These are phyloP conservation scores for Rubroboletus satanas DNA, from an alignment of 768 basidiomycete species.

Conservation along the genomic window DNA sequence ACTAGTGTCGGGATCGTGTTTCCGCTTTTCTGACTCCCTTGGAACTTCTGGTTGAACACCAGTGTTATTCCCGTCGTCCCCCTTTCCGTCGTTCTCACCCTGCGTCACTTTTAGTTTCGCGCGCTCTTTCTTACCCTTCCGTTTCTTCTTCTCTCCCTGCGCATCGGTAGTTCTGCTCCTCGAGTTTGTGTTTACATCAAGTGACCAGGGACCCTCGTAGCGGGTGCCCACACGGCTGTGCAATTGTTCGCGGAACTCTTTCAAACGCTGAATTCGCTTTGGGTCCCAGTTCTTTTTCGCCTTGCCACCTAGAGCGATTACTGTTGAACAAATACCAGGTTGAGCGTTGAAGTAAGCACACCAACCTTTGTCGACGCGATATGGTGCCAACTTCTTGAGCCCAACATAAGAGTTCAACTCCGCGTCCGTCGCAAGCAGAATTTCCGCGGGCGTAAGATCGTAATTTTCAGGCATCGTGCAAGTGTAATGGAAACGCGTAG, in stretches of 20 bases:
- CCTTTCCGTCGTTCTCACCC: slow-evolving; percentile 10
- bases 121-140: slow-evolving; percentile 70
- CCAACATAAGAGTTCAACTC: slow-evolving; percentile 92
- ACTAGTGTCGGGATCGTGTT: slow-evolving; percentile 11
- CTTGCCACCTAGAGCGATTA: slow-evolving; percentile 15
- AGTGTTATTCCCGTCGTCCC: not conserved
- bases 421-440: slow-evolving; percentile 85
- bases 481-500: slow-evolving; percentile 93
- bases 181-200: not conserved
- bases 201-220: slow-evolving; percentile 20
- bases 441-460: slow-evolving; percentile 77
- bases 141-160: slow-evolving; percentile 46
- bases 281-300: slow-evolving; percentile 52
- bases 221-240: slow-evolving; percentile 35
- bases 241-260: slow-evolving; percentile 68
- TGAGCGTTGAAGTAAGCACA: slow-evolving; percentile 2
- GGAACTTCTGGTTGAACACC: not conserved
- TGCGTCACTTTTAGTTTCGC: slow-evolving; percentile 43
- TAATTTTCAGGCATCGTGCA: slow-evolving; percentile 58
- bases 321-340: not conserved
- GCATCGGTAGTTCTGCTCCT: slow-evolving; percentile 8
- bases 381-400: slow-evolving; percentile 89
- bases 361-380: slow-evolving; percentile 52
- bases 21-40: slow-evolving; percentile 13
- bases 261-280: slow-evolving; percentile 58